These are phyloP conservation scores for Monilinia fructicola DNA, from an alignment of 2,329 filamentous ascomycete genomes.

Conservation along the genomic window DNA sequence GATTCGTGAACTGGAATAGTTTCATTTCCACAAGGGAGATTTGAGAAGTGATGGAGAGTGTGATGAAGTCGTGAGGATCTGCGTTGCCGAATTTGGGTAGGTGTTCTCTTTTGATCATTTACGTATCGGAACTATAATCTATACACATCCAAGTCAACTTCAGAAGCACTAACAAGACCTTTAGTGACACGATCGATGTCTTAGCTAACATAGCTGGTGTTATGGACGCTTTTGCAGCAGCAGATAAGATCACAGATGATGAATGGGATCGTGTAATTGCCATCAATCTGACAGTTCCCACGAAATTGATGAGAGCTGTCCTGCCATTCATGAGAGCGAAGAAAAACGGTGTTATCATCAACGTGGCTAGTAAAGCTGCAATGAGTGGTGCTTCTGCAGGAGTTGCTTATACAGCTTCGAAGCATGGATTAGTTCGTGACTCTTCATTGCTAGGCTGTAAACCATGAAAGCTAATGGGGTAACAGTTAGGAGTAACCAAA, in stretches of 20 bases:
- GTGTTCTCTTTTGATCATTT: neutral
- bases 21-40: conserved; percentile 43
- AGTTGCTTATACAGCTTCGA: conserved; percentile 48
- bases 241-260: conserved; percentile 43
- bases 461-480: neutral
- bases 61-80: conserved; percentile 41
- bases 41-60: conserved; percentile 38
- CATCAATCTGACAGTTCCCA: conserved; percentile 47
- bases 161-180: neutral
- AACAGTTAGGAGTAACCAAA: conserved; percentile 47
- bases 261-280: conserved; percentile 46
- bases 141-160: neutral
- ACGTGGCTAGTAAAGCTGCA: conserved; percentile 44
- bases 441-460: neutral
- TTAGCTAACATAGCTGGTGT: conserved; percentile 49
- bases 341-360: conserved; percentile 46
- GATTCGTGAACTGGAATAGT: conserved; percentile 21
- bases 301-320: conserved; percentile 48
- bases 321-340: conserved; percentile 45
- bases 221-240: conserved; percentile 45
- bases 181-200: conserved; percentile 42
- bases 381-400: conserved; percentile 44
- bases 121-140: neutral
- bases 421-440: conserved; percentile 44
- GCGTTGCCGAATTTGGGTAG: conserved; percentile 37